Conservation (phyloP, 2,329 filamentous ascomycete species). For the Alternaria novae-zelandiae region DNA sequence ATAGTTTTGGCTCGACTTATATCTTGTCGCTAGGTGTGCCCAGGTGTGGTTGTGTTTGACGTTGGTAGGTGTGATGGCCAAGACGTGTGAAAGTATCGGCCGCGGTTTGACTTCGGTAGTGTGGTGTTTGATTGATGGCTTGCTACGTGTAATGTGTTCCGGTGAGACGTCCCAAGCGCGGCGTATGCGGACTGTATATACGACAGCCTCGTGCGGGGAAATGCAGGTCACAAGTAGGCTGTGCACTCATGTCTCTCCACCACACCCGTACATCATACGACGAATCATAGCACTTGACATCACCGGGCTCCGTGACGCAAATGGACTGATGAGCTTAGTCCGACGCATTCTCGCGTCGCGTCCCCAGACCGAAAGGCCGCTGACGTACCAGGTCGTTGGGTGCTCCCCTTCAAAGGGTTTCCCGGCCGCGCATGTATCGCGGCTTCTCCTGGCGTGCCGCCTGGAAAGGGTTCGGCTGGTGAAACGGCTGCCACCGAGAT, state of each 20-base stretch:
- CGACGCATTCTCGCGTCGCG: constrained; percentile 37
- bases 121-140: constrained; percentile 14
- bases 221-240: constrained; percentile 35
- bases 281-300: constrained; percentile 40
- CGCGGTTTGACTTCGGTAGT: constrained; percentile 20
- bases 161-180: constrained; percentile 19
- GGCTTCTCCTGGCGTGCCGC: constrained; percentile 18
- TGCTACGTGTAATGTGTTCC: constrained; percentile 21
- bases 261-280: constrained; percentile 35
- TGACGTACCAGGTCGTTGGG: constrained; percentile 28
- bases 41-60: background rate
- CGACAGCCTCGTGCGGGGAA: constrained; percentile 31
- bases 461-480: constrained; percentile 18
- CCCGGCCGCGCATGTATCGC: constrained; percentile 43
- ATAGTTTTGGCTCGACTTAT: constrained; percentile 10
- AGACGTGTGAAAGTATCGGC: constrained; percentile 23
- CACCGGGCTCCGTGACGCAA: constrained; percentile 8
- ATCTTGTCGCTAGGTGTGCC: background rate
- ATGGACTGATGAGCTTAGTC: constrained; percentile 22
- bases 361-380: constrained; percentile 15
- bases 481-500: constrained; percentile 25
- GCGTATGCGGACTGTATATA: constrained; percentile 32
- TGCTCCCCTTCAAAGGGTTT: constrained; percentile 19
- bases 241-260: constrained; percentile 36
- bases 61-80: constrained; percentile 13